phyloP scores from a whole-genome alignment of 352 stramenopile species.

The Lagenidium giganteum region DNA sequence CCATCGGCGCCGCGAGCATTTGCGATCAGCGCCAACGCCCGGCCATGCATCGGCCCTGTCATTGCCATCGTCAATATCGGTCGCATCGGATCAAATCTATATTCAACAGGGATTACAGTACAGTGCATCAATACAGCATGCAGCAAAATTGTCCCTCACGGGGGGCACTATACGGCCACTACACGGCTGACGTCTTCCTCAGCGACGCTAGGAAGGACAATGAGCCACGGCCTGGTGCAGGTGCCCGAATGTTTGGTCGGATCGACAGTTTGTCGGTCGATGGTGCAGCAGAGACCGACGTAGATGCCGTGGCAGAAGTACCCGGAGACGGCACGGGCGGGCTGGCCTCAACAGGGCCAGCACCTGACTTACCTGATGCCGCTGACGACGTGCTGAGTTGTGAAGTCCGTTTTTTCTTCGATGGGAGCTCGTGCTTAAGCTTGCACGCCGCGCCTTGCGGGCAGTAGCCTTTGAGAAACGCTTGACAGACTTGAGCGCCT shows the following conservation, averaged over 20 bases:
- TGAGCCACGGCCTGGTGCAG: no score
- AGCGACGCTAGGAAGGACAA: no score
- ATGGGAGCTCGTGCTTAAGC: slow-evolving; percentile 45
- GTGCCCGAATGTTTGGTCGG: slow-evolving; percentile 70
- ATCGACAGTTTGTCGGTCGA: slow-evolving; percentile 34
- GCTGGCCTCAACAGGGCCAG: no score
- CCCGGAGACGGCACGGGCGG: slow-evolving; percentile 27
- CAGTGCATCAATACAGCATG: no score
- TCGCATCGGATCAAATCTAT: no score
- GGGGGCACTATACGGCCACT: no score
- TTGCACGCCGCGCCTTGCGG: slow-evolving; percentile 33
- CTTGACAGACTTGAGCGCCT: slow-evolving; percentile 38
- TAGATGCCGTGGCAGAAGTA: slow-evolving; percentile 15
- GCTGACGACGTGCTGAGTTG: background rate
- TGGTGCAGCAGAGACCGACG: slow-evolving; percentile 1
- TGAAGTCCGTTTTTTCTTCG: slow-evolving; percentile 16
- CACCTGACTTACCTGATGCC: slow-evolving; percentile 2
- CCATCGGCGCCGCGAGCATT: slow-evolving; percentile 31
- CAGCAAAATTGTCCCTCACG: no score
- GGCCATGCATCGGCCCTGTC: no score
- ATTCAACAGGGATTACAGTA: no score
- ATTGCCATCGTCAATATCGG: no score
- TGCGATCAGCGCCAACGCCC: slow-evolving; percentile 24
- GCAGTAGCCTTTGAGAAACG: slow-evolving; percentile 58
- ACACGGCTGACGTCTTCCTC: no score